Percentiles rank a stretch among this genome's conserved stretches.
These are phyloP conservation scores for Metrosideros polymorpha DNA, from an alignment of 441 rosid species.

Conservation along the genomic window DNA sequence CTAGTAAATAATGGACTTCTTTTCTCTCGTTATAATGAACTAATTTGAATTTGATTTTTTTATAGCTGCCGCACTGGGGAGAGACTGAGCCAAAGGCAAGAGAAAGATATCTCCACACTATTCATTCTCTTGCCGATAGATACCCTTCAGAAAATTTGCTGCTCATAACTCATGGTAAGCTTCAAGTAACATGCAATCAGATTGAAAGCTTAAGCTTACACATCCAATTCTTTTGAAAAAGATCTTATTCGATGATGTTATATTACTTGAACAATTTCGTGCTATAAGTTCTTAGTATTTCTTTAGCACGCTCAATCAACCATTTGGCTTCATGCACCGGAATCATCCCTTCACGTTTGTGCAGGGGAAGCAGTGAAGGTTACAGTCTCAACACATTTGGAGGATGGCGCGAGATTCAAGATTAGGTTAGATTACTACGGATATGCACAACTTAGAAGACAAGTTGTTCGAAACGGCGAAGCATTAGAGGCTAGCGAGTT, in stretches of 20 bases:
- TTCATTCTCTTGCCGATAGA: background rate
- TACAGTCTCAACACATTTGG: background rate
- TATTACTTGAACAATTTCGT: background rate
- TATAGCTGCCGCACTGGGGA: background rate
- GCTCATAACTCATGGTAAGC: background rate
- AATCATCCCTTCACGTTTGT: background rate
- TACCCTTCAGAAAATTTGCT: background rate
- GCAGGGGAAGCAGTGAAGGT: background rate
- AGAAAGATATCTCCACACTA: background rate
- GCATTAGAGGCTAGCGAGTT: background rate
- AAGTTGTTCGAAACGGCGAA: fast-evolving
- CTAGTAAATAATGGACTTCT: background rate
- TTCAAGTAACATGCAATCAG: background rate
- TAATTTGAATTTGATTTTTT: background rate
- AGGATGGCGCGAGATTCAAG: background rate
- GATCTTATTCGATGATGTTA: background rate
- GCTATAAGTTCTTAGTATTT: background rate
- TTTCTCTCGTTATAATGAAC: background rate
- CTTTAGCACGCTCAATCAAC: background rate
- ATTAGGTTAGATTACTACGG: background rate
- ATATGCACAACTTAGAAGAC: background rate
- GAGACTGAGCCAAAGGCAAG: background rate
- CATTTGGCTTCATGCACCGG: background rate
- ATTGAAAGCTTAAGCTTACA: background rate
- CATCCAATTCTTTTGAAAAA: background rate